Percentiles rank a stretch among this genome's conserved stretches.
Conservation (phyloP, 2,329 filamentous ascomycete genomes). For the Fusarium cicatricum region DNA sequence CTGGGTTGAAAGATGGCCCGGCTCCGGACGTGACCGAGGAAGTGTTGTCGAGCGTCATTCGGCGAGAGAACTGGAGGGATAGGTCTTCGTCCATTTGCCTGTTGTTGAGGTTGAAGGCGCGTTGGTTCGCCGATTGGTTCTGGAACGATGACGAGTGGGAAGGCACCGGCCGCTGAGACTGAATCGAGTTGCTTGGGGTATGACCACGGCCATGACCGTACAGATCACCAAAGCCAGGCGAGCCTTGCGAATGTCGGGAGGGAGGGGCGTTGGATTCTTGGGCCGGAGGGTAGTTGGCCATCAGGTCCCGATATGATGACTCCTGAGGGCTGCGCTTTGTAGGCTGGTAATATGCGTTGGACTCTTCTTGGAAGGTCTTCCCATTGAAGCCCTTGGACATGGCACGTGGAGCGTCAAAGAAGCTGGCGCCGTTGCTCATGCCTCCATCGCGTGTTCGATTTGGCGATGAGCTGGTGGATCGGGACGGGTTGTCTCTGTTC, state of each 20-base stretch:
- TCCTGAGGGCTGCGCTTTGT: conserved; percentile 49
- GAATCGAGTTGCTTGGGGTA: conserved; percentile 54
- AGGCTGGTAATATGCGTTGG: conserved; percentile 35
- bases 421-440: conserved; percentile 53
- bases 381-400: conserved; percentile 48
- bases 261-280: conserved; percentile 64
- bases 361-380: conserved; percentile 35
- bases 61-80: conserved; percentile 45
- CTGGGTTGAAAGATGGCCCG: conserved; percentile 40
- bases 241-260: conserved; percentile 62
- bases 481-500: conserved; percentile 58
- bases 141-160: conserved; percentile 57
- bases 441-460: conserved; percentile 61
- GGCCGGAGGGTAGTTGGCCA: conserved; percentile 49
- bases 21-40: conserved; percentile 18
- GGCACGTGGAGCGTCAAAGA: conserved; percentile 56
- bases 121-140: conserved; percentile 51
- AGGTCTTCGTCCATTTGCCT: conserved; percentile 52
- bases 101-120: conserved; percentile 49
- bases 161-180: conserved; percentile 57
- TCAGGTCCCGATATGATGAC: conserved; percentile 52
- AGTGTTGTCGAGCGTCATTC: conserved; percentile 47
- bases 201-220: conserved; percentile 46
- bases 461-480: conserved; percentile 65
- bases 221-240: conserved; percentile 47